phyloP scores from a whole-genome alignment of 108 stramenopile genomes.

The Cyclotella atomus region DNA sequence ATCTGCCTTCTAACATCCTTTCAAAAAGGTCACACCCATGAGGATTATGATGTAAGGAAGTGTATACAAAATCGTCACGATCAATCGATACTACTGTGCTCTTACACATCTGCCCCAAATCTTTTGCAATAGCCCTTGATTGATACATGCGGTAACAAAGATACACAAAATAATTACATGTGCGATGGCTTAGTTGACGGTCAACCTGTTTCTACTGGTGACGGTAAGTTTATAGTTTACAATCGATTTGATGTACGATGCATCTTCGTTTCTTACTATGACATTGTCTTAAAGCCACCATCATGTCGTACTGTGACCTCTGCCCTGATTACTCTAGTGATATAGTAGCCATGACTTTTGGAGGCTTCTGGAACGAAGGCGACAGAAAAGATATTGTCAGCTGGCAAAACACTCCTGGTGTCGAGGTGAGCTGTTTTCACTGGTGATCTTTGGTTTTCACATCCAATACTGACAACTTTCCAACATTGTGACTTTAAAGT shows the following conservation, averaged over 20 bases:
- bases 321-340: neutral
- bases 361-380: neutral
- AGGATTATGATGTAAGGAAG: neutral
- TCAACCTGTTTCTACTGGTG: neutral
- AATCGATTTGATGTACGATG: neutral
- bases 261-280: neutral
- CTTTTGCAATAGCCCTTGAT: constrained; percentile 1
- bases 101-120: too few relatives aligned
- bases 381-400: neutral
- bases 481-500: too few relatives aligned
- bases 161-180: neutral
- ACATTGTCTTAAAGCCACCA: neutral
- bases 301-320: neutral
- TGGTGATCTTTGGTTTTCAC: too few relatives aligned
- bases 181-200: neutral
- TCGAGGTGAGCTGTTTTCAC: neutral
- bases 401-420: neutral
- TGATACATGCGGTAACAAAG: constrained; percentile 2
- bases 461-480: too few relatives aligned
- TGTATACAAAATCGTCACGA: neutral
- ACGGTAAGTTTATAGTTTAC: neutral
- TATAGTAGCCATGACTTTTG: neutral
- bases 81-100: neutral
- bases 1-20: neutral
- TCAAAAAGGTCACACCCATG: neutral